These are phyloP conservation scores for Sordariomycetes sp. DNA, from an alignment of 2,329 filamentous ascomycete genomes.

Conservation along the genomic window DNA sequence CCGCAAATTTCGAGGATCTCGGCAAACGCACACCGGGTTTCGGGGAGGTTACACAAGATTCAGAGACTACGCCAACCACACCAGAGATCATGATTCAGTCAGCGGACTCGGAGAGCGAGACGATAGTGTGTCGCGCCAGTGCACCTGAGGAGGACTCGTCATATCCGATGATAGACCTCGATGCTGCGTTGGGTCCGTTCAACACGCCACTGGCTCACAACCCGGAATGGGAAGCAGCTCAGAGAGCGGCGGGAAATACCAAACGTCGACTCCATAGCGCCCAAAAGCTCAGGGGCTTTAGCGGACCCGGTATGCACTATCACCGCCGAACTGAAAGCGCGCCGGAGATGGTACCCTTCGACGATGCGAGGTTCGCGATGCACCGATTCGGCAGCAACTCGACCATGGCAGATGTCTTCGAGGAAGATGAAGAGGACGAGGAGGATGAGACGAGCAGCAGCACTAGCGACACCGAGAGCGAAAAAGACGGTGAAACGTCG, in stretches of 20 bases:
- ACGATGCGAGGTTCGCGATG: conserved; percentile 42
- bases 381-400: conserved; percentile 52
- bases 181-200: conserved; percentile 85
- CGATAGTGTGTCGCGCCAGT: neutral
- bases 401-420: conserved; percentile 77
- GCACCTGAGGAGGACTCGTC: conserved; percentile 47
- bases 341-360: conserved; percentile 66
- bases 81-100: conserved; percentile 1
- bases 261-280: conserved; percentile 67
- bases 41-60: neutral
- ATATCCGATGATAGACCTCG: conserved; percentile 80
- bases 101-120: conserved; percentile 14
- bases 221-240: conserved; percentile 54
- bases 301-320: conserved; percentile 58
- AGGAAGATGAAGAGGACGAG: conserved; percentile 63
- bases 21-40: neutral
- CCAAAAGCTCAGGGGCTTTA: conserved; percentile 55
- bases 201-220: conserved; percentile 60
- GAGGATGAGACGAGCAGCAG: conserved; percentile 19
- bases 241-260: conserved; percentile 37
- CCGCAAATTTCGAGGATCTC: neutral
- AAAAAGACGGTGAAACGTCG: neutral
- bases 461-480: neutral
- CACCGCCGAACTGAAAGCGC: conserved; percentile 71
- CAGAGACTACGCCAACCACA: neutral